Base-by-base conservation (phyloP, 2,329 filamentous ascomycete species). In the Bretziella fagacearum region DNA sequence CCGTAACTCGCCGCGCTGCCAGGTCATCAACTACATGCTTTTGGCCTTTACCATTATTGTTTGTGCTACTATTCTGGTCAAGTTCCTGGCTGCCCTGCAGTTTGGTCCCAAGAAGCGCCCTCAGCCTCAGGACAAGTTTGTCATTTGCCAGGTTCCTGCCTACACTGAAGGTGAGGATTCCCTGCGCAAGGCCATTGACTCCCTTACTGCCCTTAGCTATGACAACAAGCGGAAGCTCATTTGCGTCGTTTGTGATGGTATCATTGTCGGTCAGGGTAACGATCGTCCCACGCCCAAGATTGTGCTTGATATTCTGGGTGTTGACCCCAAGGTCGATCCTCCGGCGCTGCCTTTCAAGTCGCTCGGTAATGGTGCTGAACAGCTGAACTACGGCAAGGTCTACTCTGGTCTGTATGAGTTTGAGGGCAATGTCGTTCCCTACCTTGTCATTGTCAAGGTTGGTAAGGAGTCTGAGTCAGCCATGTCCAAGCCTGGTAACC, bases 221-320 rank as follows among this genome's bases (percentile, higher is more conserved):
- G 91, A 98, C 64, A 95, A 98, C 65, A 98, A 98, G 69, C 74
- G 91, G 53, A 98, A 98, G 65, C 75, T 98, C 22, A 89, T 98
- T 54, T 91, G 81, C 56, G 84, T 98, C 52, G 84, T 98, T 55
- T 98, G 91, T 59, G 91, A 98, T 57, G 91, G 91, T 65, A 84
- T 95, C 70, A 93, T 96, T 60, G 84, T 95, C 37, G 91, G 91
- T 67, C 79, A 82, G 55, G 91, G 91, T 55, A 98, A 98, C 59
- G 91, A 98, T 62, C 77, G 89, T 47, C 89, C 91, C 6, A 98
- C 91, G 1, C 91, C 91, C 20, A 95, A 94, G 68, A 96, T 98
- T 56, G 86, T 98, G 20, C 72, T 98, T 22, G 91, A 98, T 59
- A 94, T 98, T 56, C 79, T 98, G 10, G 91, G 91, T 27, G 91